Evolutionary conservation across 1,139 yeast species (phyloP), one percentile per base, ranked within the genome.

Genomic region (Candida albicans): DNA sequence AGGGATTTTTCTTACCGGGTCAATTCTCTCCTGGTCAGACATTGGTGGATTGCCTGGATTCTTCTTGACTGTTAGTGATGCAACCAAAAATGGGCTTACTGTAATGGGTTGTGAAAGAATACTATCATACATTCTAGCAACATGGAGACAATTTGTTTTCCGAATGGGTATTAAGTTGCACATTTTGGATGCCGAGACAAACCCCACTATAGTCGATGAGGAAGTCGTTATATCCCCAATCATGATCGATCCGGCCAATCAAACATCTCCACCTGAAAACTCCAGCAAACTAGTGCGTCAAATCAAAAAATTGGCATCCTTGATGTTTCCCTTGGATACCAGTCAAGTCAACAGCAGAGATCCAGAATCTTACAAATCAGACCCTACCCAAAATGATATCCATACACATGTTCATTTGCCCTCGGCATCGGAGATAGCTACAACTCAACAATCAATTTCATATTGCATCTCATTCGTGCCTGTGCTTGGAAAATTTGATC

Each of bases 11-110:
- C 57, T 91, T 7, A 82, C 96, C 0, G 99, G 99, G 1, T 70
- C 70, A 11, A 52, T 87, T 11, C 68, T 73, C 41, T 50, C 65
- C 10, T 91, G 97, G 97, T 64, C 76, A 6, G 75, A 83, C 18
- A 68, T 90, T 5, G 91, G 96, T 10, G 99, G 99, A 0, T 64
- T 93, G 10, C 97, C 98, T 0, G 99, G 99, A 0, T 67, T 89
- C 53, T 79, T 91, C 42, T 67, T 93, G 44, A 89, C 97, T 0
- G 72, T 87, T n/a, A 83, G 90, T 43, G 97, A 89, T 54, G 86
- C 88, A 49, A 91, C 91, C 1, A 76, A 78, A 44, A 75, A 76
- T 38, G 67, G 69, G 30, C 61, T 73, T 26, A 69, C 67, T 25
- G 66, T 73, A 2, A 70, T 61, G 47, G 59, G 73, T n/a, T 64